Percentiles rank a stretch among this genome's conserved stretches.
phyloP scores from a whole-genome alignment of 495 filamentous ascomycete species.

The Neurospora sp. region DNA sequence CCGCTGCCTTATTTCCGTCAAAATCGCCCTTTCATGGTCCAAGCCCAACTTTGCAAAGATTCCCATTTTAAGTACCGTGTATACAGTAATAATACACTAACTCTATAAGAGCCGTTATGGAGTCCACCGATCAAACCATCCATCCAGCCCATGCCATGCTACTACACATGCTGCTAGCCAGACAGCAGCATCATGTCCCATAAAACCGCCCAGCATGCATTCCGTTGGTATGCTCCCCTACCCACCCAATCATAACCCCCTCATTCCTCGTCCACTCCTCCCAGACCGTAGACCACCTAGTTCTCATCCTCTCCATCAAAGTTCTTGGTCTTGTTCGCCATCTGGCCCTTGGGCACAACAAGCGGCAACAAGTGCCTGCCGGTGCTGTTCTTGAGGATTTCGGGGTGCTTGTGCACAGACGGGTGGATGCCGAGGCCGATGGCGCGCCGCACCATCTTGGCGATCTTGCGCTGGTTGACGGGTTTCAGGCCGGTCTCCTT shows the following conservation, averaged over 20 bases:
- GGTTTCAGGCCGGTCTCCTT: constrained; percentile 67
- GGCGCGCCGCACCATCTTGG: constrained; percentile 80
- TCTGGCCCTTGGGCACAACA: not conserved
- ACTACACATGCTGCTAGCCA: not conserved
- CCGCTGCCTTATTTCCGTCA: not conserved
- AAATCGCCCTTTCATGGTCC: not conserved
- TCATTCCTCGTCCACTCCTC: not conserved
- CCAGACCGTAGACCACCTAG: not conserved
- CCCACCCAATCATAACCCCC: not conserved
- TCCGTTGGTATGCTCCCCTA: too few species aligned
- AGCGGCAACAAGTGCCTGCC: not conserved
- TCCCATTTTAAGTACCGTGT: not conserved
- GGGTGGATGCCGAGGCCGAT: constrained; percentile 89
- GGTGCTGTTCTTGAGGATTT: constrained; percentile 47
- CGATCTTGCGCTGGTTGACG: constrained; percentile 84
- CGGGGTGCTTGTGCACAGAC: constrained; percentile 85
- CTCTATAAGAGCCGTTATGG: not conserved
- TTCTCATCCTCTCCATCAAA: not conserved
- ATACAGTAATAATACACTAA: not conserved
- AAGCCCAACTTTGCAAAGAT: not conserved
- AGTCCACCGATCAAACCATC: not conserved
- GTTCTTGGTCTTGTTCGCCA: not conserved
- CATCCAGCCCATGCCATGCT: not conserved
- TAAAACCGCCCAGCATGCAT: not conserved
- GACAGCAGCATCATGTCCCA: not conserved